Conservation (phyloP, 495 filamentous ascomycete species). For the Immersiella caudata region DNA sequence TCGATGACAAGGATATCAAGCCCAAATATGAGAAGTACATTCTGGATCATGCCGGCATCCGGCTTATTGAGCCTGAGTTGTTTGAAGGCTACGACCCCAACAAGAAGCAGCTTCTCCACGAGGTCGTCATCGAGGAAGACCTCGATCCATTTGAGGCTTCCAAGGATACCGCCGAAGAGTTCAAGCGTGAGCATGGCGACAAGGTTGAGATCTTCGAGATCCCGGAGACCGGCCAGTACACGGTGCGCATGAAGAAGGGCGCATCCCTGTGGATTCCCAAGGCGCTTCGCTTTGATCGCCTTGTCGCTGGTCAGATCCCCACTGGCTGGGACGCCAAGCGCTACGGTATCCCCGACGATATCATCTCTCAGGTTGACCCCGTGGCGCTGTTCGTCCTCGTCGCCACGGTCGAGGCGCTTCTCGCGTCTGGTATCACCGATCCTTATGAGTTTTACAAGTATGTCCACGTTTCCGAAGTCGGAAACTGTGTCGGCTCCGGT, state of each 20-base stretch:
- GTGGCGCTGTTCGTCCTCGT: conserved; percentile 94
- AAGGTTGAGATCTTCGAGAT: conserved; percentile 98
- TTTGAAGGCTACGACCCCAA: conserved; percentile 98
- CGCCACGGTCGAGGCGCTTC: conserved; percentile 85
- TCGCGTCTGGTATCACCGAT: conserved; percentile 96
- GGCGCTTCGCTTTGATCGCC: conserved; percentile 92
- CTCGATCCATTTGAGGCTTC: conserved; percentile 96
- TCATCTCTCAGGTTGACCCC: conserved; percentile 95
- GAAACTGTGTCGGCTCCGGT: conserved; percentile 97
- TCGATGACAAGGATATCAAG: conserved; percentile 98
- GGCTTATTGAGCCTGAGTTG: conserved; percentile 94
- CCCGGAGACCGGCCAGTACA: conserved; percentile 91
- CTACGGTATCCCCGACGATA: conserved; percentile 96
- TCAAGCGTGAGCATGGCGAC: conserved; percentile 93
- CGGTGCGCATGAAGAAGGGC: conserved; percentile 90
- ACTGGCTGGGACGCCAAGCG: conserved; percentile 95
- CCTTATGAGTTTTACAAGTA: conserved; percentile 99
- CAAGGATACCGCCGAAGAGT: conserved; percentile 96
- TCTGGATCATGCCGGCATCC: conserved; percentile 95
- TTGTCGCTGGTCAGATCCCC: conserved; percentile 94
- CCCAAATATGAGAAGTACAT: conserved; percentile 94
- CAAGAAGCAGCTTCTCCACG: conserved; percentile 97
- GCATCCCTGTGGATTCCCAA: conserved; percentile 94
- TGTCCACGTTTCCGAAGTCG: conserved; percentile 95
- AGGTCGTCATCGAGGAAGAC: conserved; percentile 95